Percentiles rank a stretch among this genome's conserved stretches.
Evolutionary conservation across 1,284 basidiomycete genomes (phyloP).

Genomic region (Anthracocystis setariae): DNA sequence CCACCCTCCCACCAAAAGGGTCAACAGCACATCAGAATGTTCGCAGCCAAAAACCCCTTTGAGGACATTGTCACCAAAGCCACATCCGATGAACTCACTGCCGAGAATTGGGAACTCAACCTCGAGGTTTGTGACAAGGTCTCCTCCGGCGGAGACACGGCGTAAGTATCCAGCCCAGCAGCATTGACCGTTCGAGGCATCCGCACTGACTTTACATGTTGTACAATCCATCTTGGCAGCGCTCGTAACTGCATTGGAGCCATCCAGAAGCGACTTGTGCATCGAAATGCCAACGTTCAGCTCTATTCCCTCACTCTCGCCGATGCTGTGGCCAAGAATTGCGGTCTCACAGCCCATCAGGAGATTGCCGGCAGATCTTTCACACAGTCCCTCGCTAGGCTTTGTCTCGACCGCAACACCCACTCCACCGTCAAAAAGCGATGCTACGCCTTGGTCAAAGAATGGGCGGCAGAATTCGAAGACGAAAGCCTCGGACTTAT

Average conservation of each 20-base stretch:
- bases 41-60: constrained; percentile 77
- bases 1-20: too few relatives aligned
- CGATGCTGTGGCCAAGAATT: constrained; percentile 79
- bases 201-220: background rate
- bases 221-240: constrained; percentile 69
- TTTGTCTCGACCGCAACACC: constrained; percentile 89
- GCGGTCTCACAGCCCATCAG: constrained; percentile 80
- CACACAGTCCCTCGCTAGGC: constrained; percentile 84
- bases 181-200: background rate
- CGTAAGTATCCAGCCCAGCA: constrained; percentile 31
- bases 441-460: constrained; percentile 78
- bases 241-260: constrained; percentile 86
- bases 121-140: constrained; percentile 97
- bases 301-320: constrained; percentile 80
- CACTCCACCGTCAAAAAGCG: constrained; percentile 87
- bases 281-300: constrained; percentile 96
- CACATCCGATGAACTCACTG: constrained; percentile 91
- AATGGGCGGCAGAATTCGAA: constrained; percentile 81
- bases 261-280: constrained; percentile 86
- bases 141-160: constrained; percentile 77
- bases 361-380: constrained; percentile 91
- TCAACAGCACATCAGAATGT: constrained; percentile 48
- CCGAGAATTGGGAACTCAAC: constrained; percentile 95
- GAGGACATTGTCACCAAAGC: constrained; percentile 94
- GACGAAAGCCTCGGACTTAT: constrained; percentile 87